Evolutionary conservation across 2,329 filamentous ascomycete species (phyloP).

Genomic region (Ophiosphaerella narmari): DNA sequence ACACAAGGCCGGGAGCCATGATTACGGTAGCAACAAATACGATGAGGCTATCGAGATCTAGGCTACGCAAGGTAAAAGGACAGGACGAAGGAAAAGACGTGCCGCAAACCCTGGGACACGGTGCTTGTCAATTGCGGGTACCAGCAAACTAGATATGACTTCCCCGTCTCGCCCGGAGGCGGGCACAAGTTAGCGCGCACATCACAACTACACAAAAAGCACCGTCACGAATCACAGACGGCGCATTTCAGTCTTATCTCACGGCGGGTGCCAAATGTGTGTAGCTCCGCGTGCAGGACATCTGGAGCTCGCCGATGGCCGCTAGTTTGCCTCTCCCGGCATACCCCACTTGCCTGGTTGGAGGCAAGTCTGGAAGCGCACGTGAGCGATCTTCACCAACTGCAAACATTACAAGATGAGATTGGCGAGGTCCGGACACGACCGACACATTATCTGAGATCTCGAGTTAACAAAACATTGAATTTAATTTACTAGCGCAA

Average conservation of each 20-base stretch:
- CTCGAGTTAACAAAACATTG: no score
- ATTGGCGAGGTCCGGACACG: no score
- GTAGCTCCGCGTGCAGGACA: constrained; percentile 22
- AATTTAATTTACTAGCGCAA: no score
- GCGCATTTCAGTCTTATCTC: constrained; percentile 20
- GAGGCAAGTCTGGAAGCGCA: not conserved
- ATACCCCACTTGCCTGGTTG: constrained; percentile 4
- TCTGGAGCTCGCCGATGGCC: constrained; percentile 31
- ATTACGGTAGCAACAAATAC: constrained; percentile 1
- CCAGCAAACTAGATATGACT: no score
- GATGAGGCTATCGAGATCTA: no score
- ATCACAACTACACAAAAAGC: not conserved
- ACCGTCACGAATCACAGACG: constrained; percentile 18
- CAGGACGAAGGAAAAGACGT: not conserved
- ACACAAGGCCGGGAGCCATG: constrained; percentile 64
- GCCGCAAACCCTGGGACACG: no score
- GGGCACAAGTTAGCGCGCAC: no score
- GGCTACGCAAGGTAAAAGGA: not conserved
- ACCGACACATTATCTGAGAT: no score
- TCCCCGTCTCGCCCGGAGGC: no score
- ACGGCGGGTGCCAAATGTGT: constrained; percentile 7
- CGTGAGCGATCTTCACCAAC: constrained; percentile 1
- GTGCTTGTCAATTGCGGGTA: no score
- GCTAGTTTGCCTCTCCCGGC: constrained; percentile 17
- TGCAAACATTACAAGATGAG: no score